These are phyloP conservation scores for Carex pumila DNA, from an alignment of 176 grass and related monocot species.

Conservation along the genomic window DNA sequence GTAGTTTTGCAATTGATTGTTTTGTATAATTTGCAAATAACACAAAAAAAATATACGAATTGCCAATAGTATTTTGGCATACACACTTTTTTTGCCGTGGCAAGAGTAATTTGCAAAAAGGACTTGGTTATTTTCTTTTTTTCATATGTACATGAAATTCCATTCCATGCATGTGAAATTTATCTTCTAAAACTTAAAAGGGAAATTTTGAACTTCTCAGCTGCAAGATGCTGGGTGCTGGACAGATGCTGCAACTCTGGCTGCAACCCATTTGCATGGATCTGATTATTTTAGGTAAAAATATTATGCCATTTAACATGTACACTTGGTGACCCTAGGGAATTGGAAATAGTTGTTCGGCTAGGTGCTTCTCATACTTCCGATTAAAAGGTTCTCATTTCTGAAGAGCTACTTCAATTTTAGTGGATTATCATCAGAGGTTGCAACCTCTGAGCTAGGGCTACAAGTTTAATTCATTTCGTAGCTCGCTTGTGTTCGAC, in stretches of 20 bases:
- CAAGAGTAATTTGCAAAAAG: not conserved
- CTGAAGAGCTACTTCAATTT: not conserved
- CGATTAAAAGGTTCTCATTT: not conserved
- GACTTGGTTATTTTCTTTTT: not conserved
- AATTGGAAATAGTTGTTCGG: not conserved
- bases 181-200: conserved; percentile 8
- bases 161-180: not conserved
- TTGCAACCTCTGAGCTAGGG: not conserved
- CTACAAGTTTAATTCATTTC: not conserved
- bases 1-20: not conserved
- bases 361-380: not conserved
- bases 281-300: conserved; percentile 95
- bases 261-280: conserved; percentile 90
- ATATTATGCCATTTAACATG: not conserved
- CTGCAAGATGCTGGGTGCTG: conserved; percentile 98
- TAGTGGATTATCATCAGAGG: not conserved
- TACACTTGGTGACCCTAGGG: not conserved
- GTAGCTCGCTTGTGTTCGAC: not conserved
- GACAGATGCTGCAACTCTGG: conserved; percentile 93
- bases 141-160: not conserved
- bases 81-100: not conserved
- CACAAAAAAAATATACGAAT: not conserved
- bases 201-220: conserved; percentile 31
- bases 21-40: not conserved
- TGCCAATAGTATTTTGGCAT: not conserved